These are phyloP conservation scores for Yamadazyma taylorii DNA, from an alignment of 1,139 yeast species.

Conservation along the genomic window DNA sequence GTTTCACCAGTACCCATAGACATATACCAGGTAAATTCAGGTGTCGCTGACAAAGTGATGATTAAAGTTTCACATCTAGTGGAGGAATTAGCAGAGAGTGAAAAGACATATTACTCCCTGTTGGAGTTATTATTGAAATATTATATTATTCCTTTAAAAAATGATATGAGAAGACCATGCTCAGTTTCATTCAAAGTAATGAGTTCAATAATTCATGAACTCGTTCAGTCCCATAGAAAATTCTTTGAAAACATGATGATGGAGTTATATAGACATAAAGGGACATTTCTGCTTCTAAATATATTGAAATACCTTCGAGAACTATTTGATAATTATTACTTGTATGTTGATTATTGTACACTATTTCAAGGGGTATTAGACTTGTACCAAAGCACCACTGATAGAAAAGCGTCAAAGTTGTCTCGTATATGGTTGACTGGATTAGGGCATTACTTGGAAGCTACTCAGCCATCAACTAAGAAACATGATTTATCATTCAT, in stretches of 20 bases:
- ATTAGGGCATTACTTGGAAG: slow-evolving; percentile 41
- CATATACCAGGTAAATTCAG: slow-evolving; percentile 18
- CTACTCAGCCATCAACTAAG: slow-evolving; percentile 34
- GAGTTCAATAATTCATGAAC: slow-evolving; percentile 4
- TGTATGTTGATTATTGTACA: slow-evolving; percentile 46
- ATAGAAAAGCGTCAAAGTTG: slow-evolving; percentile 1
- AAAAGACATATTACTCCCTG: slow-evolving; percentile 43
- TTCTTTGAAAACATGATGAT: slow-evolving; percentile 3
- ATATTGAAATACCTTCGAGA: background rate
- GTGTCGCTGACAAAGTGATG: slow-evolving; percentile 6
- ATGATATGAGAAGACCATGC: slow-evolving; percentile 9
- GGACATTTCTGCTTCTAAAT: background rate
- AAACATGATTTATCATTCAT: slow-evolving; percentile 46
- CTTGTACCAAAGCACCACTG: slow-evolving; percentile 23
- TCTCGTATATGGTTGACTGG: slow-evolving; percentile 26
- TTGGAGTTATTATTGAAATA: slow-evolving; percentile 38
- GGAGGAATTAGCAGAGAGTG: slow-evolving; percentile 50
- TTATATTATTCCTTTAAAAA: slow-evolving; percentile 35
- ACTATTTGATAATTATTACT: slow-evolving; percentile 5
- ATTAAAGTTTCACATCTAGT: slow-evolving; percentile 35
- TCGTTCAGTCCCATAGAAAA: slow-evolving; percentile 8
- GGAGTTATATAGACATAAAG: background rate
- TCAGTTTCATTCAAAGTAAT: slow-evolving; percentile 12
- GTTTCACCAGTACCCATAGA: slow-evolving; percentile 24
- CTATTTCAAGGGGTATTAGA: slow-evolving; percentile 39